These are phyloP conservation scores for Carex pumila DNA, from an alignment of 176 grass and related monocot genomes.

Conservation along the genomic window DNA sequence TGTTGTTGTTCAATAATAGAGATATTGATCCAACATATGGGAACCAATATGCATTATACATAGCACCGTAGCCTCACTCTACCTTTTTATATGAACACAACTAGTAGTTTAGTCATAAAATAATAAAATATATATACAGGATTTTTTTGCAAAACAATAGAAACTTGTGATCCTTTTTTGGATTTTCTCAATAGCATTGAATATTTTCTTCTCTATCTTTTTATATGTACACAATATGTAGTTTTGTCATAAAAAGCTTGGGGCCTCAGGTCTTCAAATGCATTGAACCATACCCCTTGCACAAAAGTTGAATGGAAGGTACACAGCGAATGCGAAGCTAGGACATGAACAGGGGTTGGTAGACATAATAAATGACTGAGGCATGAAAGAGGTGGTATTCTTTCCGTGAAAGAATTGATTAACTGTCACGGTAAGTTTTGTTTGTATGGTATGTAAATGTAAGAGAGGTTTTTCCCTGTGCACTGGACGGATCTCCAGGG, in stretches of 20 bases:
- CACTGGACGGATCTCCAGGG: neutral
- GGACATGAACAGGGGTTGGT: neutral
- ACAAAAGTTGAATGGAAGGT: neutral
- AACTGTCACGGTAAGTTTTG: neutral
- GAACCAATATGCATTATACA: too few relatives aligned
- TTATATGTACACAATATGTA: neutral
- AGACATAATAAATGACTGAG: neutral
- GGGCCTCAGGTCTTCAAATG: neutral
- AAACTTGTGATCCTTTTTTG: neutral
- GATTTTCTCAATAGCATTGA: neutral
- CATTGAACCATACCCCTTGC: neutral
- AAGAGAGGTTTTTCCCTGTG: neutral
- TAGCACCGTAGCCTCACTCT: too few relatives aligned
- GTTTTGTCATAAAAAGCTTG: neutral
- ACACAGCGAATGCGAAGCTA: neutral
- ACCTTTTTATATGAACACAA: too few relatives aligned
- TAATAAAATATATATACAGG: too few relatives aligned
- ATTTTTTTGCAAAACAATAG: too few relatives aligned
- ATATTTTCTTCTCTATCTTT: neutral
- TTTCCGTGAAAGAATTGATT: constrained; percentile 7
- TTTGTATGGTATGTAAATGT: neutral
- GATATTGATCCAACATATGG: too few relatives aligned
- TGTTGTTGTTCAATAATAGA: too few relatives aligned
- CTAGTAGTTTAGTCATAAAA: too few relatives aligned
- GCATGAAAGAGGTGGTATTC: neutral